A percentile compares a stretch with the other conserved stretches of the same genome.
These are phyloP conservation scores for Phytophthora pistaciae DNA, from an alignment of 352 stramenopile genomes.

Conservation along the genomic window DNA sequence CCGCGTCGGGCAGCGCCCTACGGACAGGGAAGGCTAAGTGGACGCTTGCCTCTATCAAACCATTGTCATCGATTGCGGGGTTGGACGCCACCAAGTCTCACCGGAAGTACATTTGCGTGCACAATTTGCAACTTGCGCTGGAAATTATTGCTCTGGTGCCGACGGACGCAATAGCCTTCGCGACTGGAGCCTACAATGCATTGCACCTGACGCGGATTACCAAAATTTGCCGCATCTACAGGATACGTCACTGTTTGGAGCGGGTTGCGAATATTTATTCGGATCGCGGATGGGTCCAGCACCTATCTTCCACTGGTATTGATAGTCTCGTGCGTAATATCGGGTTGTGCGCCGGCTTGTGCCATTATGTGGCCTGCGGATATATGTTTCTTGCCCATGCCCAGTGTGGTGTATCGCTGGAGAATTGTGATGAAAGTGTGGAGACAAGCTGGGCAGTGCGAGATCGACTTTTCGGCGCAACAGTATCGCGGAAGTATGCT, in stretches of 20 bases:
- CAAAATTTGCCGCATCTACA: slow-evolving; percentile 69
- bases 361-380: slow-evolving; percentile 70
- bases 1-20: slow-evolving; percentile 2
- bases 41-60: neutral
- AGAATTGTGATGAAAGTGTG: slow-evolving; percentile 52
- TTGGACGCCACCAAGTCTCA: neutral
- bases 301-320: slow-evolving; percentile 71
- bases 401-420: slow-evolving; percentile 62
- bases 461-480: slow-evolving; percentile 58
- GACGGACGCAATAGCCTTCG: slow-evolving; percentile 59
- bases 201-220: slow-evolving; percentile 65
- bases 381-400: slow-evolving; percentile 79
- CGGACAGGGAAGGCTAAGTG: neutral
- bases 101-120: neutral
- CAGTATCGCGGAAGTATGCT: slow-evolving; percentile 61
- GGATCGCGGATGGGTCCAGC: slow-evolving; percentile 50
- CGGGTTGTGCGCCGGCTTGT: slow-evolving; percentile 37
- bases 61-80: neutral
- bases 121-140: slow-evolving; percentile 44
- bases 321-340: slow-evolving; percentile 61
- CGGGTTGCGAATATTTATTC: slow-evolving; percentile 72
- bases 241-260: slow-evolving; percentile 48
- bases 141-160: slow-evolving; percentile 65
- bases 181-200: slow-evolving; percentile 52
- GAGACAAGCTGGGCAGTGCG: slow-evolving; percentile 72